Evolutionary conservation across 192 early-diverging fungal species (phyloP).

Genomic region (Gigaspora rosea): DNA sequence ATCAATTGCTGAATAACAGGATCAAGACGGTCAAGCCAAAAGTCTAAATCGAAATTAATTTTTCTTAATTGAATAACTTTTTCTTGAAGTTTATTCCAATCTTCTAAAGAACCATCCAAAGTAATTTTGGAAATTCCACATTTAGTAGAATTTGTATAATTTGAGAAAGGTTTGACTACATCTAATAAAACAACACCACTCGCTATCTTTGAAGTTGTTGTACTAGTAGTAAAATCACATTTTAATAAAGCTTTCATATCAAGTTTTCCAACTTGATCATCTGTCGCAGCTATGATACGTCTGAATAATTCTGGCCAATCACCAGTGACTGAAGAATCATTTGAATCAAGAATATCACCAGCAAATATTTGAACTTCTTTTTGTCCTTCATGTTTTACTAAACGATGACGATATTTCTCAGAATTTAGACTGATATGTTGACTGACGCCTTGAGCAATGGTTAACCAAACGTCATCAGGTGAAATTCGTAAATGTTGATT

Average conservation of each 20-base stretch:
- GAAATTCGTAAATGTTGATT: constrained; percentile 19
- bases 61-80: neutral
- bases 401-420: constrained; percentile 14
- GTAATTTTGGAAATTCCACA: constrained; percentile 29
- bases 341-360: neutral
- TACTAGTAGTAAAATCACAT: constrained; percentile 20
- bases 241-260: constrained; percentile 14
- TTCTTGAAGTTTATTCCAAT: constrained; percentile 8
- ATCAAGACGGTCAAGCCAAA: constrained; percentile 15
- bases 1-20: constrained; percentile 13
- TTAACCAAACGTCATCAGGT: constrained; percentile 14
- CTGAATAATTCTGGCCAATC: constrained; percentile 9
- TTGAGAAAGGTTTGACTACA: neutral
- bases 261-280: constrained; percentile 1
- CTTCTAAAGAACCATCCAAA: constrained; percentile 5
- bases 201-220: neutral
- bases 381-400: neutral
- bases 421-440: constrained; percentile 19
- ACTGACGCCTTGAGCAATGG: constrained; percentile 12
- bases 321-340: neutral
- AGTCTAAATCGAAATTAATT: constrained; percentile 17
- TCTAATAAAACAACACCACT: constrained; percentile 20
- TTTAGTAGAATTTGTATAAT: neutral
- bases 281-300: neutral
- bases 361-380: constrained; percentile 16